A percentile compares a stretch with the other conserved stretches of the same genome.
phyloP scores from a whole-genome alignment of 2,329 filamentous ascomycete genomes.

The Leptographium flavum region DNA sequence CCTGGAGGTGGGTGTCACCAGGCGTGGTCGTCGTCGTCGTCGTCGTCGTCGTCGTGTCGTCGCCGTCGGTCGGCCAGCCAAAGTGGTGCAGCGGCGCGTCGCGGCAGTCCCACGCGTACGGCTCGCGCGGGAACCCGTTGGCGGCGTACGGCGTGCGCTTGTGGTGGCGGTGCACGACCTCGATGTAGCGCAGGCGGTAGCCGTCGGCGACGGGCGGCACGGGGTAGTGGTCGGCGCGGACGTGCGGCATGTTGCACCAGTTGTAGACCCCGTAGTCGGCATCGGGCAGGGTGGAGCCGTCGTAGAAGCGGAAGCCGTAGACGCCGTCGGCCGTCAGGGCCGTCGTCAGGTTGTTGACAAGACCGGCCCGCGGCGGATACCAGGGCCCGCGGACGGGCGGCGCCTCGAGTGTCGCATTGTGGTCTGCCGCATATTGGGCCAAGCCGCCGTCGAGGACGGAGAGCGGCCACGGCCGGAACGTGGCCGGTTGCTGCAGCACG shows the following conservation, averaged over 20 bases:
- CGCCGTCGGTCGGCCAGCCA: conserved; percentile 30
- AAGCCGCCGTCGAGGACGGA: not conserved
- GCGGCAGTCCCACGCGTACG: conserved; percentile 58
- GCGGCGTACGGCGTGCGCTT: conserved; percentile 69
- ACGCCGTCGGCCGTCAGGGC: conserved; percentile 29
- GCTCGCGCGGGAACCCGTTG: conserved; percentile 63
- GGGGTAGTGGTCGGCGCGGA: conserved; percentile 51
- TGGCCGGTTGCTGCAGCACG: not conserved
- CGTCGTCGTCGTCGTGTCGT: conserved; percentile 38
- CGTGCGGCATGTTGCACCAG: conserved; percentile 82
- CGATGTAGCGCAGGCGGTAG: conserved; percentile 49
- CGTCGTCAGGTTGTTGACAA: conserved; percentile 17
- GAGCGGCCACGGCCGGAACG: not conserved
- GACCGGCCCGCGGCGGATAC: conserved; percentile 14
- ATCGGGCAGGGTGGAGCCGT: conserved; percentile 45
- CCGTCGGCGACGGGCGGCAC: conserved; percentile 28
- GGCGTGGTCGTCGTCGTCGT: conserved; percentile 20
- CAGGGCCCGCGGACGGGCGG: conserved; percentile 11
- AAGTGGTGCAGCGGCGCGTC: conserved; percentile 59
- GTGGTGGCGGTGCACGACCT: conserved; percentile 70
- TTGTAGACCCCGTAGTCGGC: conserved; percentile 53
- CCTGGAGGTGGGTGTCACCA: conserved; percentile 41
- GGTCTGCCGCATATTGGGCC: not conserved
- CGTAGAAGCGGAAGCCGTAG: conserved; percentile 64
- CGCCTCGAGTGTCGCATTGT: not conserved